Evolutionary conservation across 2,329 filamentous ascomycete species (phyloP).

Genomic region (Helotiales sp.): DNA sequence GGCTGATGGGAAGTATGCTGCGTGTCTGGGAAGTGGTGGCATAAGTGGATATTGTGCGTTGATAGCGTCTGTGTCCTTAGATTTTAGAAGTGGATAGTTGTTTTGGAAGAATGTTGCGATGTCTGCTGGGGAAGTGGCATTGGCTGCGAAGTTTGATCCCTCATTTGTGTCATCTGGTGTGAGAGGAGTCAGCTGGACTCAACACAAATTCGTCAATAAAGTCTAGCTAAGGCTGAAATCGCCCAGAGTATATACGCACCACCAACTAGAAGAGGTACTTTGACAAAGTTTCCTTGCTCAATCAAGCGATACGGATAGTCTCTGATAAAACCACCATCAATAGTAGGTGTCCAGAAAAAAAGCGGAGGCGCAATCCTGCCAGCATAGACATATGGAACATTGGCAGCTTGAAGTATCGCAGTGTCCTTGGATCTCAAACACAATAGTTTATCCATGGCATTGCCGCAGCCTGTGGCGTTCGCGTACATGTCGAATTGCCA

Average conservation of each 20-base stretch:
- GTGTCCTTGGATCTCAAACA: slow-evolving; percentile 41
- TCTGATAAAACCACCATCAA: slow-evolving; percentile 43
- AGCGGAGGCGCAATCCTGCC: slow-evolving; percentile 35
- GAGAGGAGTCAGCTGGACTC: not conserved
- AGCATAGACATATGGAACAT: slow-evolving; percentile 39
- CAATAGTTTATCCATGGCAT: slow-evolving; percentile 31
- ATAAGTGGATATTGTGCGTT: slow-evolving; percentile 34
- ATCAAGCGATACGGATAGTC: slow-evolving; percentile 41
- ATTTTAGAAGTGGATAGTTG: slow-evolving; percentile 39
- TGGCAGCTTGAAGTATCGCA: slow-evolving; percentile 39
- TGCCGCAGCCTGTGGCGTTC: slow-evolving; percentile 35
- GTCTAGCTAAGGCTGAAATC: too few species aligned
- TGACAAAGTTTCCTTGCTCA: slow-evolving; percentile 38
- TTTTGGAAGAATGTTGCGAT: slow-evolving; percentile 38
- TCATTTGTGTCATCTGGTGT: slow-evolving; percentile 47
- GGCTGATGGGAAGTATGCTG: slow-evolving; percentile 40
- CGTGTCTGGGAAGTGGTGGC: slow-evolving; percentile 33
- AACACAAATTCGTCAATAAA: too few species aligned
- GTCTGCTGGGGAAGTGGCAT: slow-evolving; percentile 36
- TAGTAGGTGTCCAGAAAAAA: slow-evolving; percentile 43
- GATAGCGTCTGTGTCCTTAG: slow-evolving; percentile 31
- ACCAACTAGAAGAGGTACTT: slow-evolving; percentile 43
- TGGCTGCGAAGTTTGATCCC: slow-evolving; percentile 56
- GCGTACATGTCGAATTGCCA: slow-evolving; percentile 42
- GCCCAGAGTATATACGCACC: slow-evolving; percentile 24